These are phyloP conservation scores for Kregervanrija delftensis DNA, from an alignment of 805 yeast species.

Conservation along the genomic window DNA sequence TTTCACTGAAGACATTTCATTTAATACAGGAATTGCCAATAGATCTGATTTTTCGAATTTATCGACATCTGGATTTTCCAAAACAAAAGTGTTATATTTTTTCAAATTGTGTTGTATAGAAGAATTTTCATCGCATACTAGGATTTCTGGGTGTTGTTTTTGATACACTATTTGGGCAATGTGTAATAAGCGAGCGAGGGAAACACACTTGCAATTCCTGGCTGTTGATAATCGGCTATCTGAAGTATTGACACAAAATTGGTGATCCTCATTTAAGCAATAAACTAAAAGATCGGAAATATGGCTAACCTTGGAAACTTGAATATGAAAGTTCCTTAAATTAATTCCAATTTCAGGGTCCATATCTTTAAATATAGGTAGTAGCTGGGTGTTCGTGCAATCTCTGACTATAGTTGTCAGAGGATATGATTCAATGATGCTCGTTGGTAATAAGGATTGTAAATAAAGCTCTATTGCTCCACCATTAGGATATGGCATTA, in stretches of 20 bases:
- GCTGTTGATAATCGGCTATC: slow-evolving; percentile 9
- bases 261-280: slow-evolving; percentile 42
- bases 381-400: slow-evolving; percentile 33
- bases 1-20: slow-evolving; percentile 18
- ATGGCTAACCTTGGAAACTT: slow-evolving; percentile 70
- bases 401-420: slow-evolving; percentile 32
- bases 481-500: slow-evolving; percentile 35
- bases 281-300: slow-evolving; percentile 76
- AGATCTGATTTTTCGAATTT: slow-evolving; percentile 16
- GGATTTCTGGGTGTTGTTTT: slow-evolving; percentile 19
- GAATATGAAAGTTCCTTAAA: slow-evolving; percentile 79
- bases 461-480: slow-evolving; percentile 23
- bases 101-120: slow-evolving; percentile 1
- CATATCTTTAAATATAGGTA: slow-evolving; percentile 50
- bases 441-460: slow-evolving; percentile 20
- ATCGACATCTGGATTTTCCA: slow-evolving; percentile 15
- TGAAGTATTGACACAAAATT: slow-evolving; percentile 10
- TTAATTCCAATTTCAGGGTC: slow-evolving; percentile 72
- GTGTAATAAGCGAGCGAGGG: slow-evolving; percentile 34
- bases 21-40: slow-evolving; percentile 24
- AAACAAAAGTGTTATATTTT: slow-evolving; percentile 24
- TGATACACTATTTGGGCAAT: slow-evolving; percentile 34
- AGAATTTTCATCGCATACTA: neutral
- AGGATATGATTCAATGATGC: slow-evolving; percentile 15
- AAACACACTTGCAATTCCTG: slow-evolving; percentile 29